phyloP scores from a whole-genome alignment of 1,284 basidiomycete genomes.

The Rhodotorula sp. region DNA sequence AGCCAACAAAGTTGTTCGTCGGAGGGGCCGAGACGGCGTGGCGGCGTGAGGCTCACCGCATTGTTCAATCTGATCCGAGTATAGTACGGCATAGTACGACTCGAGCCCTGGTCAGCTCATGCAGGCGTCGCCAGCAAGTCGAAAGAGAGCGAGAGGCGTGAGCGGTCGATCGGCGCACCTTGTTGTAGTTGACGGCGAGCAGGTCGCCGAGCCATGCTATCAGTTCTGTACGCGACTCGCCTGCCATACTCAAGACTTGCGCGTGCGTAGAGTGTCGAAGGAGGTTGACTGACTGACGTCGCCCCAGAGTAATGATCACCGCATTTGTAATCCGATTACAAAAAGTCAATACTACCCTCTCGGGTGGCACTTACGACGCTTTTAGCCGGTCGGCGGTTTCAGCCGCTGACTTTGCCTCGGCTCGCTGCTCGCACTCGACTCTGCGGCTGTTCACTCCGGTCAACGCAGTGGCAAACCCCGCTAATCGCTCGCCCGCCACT shows the following conservation, averaged over 20 bases:
- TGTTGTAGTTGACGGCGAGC: conserved; percentile 83
- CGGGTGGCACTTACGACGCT: too few relatives aligned
- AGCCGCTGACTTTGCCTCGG: too few relatives aligned
- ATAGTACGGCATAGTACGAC: too few relatives aligned
- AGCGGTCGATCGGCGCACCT: conserved; percentile 51
- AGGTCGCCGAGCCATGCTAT: conserved; percentile 93
- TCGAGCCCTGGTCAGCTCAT: too few relatives aligned
- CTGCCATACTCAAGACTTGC: conserved; percentile 15
- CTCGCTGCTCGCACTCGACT: too few relatives aligned
- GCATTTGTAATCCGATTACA: too few relatives aligned
- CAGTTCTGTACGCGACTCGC: conserved; percentile 68
- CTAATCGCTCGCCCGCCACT: too few relatives aligned
- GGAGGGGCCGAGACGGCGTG: background rate
- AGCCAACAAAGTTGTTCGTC: conserved; percentile 2
- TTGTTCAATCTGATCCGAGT: conserved; percentile 63
- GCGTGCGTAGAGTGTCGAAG: background rate
- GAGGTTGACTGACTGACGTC: background rate
- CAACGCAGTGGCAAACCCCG: too few relatives aligned
- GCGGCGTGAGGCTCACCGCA: conserved; percentile 58
- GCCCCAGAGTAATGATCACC: background rate
- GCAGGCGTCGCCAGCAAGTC: too few relatives aligned
- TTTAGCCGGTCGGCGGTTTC: background rate
- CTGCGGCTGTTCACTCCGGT: too few relatives aligned
- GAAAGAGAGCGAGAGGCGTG: background rate
- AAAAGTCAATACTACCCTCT: too few relatives aligned